phyloP scores from a whole-genome alignment of 1,139 yeast species.

The Magnusiomyces ingens region DNA sequence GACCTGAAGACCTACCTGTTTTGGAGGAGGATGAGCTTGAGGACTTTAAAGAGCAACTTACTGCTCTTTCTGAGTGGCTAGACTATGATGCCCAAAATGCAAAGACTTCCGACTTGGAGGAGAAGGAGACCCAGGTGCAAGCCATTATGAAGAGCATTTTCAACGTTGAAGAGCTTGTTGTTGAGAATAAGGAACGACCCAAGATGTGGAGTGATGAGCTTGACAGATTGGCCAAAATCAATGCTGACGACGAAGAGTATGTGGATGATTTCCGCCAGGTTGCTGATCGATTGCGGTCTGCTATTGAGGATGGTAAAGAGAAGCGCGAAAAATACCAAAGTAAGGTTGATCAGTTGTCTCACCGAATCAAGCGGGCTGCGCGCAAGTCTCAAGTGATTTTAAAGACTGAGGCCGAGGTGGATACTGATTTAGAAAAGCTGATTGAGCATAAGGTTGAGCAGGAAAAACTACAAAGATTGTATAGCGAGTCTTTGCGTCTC shows the following conservation, averaged over 20 bases:
- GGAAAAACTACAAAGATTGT: too few species aligned
- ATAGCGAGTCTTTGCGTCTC: too few species aligned
- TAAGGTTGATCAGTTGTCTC: too few species aligned
- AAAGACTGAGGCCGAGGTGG: too few species aligned
- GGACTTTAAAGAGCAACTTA: background rate
- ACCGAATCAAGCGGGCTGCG: too few species aligned
- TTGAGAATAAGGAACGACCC: slow-evolving; percentile 2
- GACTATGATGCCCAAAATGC: slow-evolving; percentile 7
- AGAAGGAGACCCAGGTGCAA: background rate
- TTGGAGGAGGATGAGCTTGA: background rate
- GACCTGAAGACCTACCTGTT: background rate
- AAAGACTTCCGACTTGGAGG: background rate
- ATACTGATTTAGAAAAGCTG: too few species aligned
- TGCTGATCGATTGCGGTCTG: too few species aligned
- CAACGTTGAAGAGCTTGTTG: slow-evolving; percentile 25
- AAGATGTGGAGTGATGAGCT: slow-evolving; percentile 9
- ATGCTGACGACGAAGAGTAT: slow-evolving; percentile 1
- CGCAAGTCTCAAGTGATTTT: too few species aligned
- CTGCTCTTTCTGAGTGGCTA: slow-evolving; percentile 5
- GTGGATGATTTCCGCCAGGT: background rate
- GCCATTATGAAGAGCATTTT: background rate
- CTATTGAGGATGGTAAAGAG: background rate
- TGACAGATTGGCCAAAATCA: slow-evolving; percentile 6
- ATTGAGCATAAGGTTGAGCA: too few species aligned
- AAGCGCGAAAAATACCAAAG: too few species aligned